Evolutionary conservation across 2,329 filamentous ascomycete genomes (phyloP).

Genomic region (Aspergillus proliferans): DNA sequence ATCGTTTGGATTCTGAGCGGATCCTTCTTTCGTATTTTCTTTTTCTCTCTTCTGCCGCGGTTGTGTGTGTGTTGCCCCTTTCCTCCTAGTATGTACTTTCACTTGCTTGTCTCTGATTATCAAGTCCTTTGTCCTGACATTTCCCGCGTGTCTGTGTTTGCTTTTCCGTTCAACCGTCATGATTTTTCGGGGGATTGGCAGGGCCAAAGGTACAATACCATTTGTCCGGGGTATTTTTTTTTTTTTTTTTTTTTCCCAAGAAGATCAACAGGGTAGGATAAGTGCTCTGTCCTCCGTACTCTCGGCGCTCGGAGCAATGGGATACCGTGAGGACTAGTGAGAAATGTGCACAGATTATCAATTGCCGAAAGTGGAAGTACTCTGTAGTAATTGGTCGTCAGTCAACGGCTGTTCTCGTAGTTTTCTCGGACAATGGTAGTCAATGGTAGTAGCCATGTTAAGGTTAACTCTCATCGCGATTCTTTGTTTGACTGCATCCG

Average conservation of each 20-base stretch:
- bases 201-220: background rate
- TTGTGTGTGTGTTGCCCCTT: background rate
- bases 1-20: slow-evolving; percentile 13
- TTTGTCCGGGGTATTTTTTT: background rate
- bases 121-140: background rate
- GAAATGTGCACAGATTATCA: background rate
- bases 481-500: no score
- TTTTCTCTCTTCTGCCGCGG: background rate
- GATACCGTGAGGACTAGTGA: background rate
- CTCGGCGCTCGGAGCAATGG: background rate
- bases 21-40: background rate
- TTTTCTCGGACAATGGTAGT: background rate
- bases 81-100: background rate
- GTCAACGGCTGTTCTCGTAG: background rate
- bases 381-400: background rate
- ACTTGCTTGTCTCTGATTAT: background rate
- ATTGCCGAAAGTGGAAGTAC: background rate
- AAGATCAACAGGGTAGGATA: no score
- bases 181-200: no score
- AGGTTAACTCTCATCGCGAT: no score
- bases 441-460: background rate
- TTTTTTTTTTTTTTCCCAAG: background rate
- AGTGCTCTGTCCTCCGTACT: background rate
- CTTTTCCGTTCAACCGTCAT: background rate
- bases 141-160: background rate